phyloP scores from a whole-genome alignment of 768 basidiomycete species.

The Termitomyces sp. region DNA sequence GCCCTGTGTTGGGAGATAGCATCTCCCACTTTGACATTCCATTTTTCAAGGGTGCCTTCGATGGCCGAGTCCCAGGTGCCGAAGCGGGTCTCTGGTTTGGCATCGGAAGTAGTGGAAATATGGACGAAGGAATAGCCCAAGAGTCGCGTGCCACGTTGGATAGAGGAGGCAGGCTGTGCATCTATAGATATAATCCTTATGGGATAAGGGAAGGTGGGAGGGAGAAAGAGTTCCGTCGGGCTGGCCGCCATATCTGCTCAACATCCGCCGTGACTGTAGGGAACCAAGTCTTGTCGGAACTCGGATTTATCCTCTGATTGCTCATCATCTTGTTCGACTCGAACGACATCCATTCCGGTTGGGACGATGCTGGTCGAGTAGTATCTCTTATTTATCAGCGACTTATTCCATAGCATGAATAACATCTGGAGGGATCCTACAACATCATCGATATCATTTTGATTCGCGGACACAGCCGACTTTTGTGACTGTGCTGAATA shows the following conservation, averaged over 20 bases:
- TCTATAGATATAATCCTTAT: slow-evolving; percentile 76
- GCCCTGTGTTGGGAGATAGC: slow-evolving; percentile 58
- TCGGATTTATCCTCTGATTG: slow-evolving; percentile 17
- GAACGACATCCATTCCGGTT: not conserved
- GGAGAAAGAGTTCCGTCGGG: slow-evolving; percentile 75
- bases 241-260: slow-evolving; percentile 44
- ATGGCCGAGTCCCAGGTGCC: slow-evolving; percentile 90
- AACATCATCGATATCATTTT: not conserved
- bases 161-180: slow-evolving; percentile 35
- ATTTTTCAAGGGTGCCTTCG: slow-evolving; percentile 71
- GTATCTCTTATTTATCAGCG: not conserved
- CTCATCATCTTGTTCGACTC: not conserved
- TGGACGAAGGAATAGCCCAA: slow-evolving; percentile 83
- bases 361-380: not conserved
- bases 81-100: slow-evolving; percentile 65
- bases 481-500: no score
- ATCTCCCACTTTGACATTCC: slow-evolving; percentile 69
- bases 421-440: not conserved
- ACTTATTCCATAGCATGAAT: not conserved
- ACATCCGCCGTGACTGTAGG: slow-evolving; percentile 25
- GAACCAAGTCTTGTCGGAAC: slow-evolving; percentile 22
- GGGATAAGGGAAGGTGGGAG: slow-evolving; percentile 80
- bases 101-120: slow-evolving; percentile 39
- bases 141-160: slow-evolving; percentile 74
- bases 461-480: not conserved